Evolutionary conservation across 257 asterid genomes (phyloP).

Genomic region (Nicotiana attenuata): DNA sequence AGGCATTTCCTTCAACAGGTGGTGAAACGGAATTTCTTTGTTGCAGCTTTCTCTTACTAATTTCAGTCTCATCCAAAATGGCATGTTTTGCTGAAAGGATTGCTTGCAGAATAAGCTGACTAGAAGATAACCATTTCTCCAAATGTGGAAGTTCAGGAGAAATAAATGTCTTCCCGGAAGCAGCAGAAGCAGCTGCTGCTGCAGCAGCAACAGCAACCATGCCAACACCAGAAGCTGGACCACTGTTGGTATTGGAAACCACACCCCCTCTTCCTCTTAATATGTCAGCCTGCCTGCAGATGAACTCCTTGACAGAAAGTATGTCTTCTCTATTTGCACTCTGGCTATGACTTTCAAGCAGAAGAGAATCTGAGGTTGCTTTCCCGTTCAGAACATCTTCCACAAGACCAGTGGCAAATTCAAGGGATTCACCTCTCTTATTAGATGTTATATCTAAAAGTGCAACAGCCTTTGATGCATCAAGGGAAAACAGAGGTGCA

Average conservation of each 20-base stretch:
- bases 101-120: conserved; percentile 56
- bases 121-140: conserved; percentile 73
- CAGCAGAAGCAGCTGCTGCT: conserved; percentile 84
- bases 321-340: conserved; percentile 61
- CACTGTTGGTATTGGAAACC: conserved; percentile 42
- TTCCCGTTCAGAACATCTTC: conserved; percentile 74
- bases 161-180: conserved; percentile 47
- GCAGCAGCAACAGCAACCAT: conserved; percentile 95
- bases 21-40: conserved; percentile 28
- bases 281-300: conserved; percentile 66
- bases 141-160: conserved; percentile 79
- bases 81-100: conserved; percentile 55
- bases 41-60: conserved; percentile 16
- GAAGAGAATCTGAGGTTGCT: conserved; percentile 84
- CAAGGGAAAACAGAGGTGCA: conserved; percentile 73
- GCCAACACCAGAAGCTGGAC: conserved; percentile 69
- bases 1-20: conserved; percentile 30
- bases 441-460: conserved; percentile 58
- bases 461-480: conserved; percentile 75
- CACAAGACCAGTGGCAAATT: conserved; percentile 67
- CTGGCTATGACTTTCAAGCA: conserved; percentile 68
- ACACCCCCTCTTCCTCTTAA: conserved; percentile 73
- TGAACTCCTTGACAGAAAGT: conserved; percentile 76
- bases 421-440: conserved; percentile 79
- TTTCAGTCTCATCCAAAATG: conserved; percentile 25